These are phyloP conservation scores for Cicer chorassanicum DNA, from an alignment of 306 rosid species.

Conservation along the genomic window DNA sequence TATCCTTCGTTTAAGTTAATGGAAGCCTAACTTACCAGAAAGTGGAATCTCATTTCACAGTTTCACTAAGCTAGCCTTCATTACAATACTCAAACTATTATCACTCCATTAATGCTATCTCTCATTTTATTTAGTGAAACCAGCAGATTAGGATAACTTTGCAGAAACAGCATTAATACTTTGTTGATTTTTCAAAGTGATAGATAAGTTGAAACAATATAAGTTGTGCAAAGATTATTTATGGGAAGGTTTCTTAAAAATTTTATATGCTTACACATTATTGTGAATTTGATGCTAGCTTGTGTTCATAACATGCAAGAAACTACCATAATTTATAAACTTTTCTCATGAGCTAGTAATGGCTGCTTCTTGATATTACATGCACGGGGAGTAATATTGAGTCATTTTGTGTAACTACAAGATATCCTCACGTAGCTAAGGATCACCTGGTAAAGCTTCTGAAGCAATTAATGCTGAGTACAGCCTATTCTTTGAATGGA, in stretches of 20 bases:
- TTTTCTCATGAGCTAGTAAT: constrained; percentile 17
- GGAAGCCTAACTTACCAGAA: background rate
- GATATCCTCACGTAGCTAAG: constrained; percentile 83
- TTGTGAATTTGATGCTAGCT: constrained; percentile 6
- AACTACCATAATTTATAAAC: too few species aligned
- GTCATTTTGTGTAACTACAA: constrained; percentile 49
- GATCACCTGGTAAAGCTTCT: constrained; percentile 89
- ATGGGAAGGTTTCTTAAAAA: constrained; percentile 25
- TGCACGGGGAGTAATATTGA: constrained; percentile 34
- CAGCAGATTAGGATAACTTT: background rate
- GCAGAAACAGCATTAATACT: constrained; percentile 15
- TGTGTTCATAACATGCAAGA: constrained; percentile 24
- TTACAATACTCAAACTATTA: constrained; percentile 1
- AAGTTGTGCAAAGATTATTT: constrained; percentile 17
- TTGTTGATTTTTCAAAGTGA: constrained; percentile 23
- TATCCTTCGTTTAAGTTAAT: constrained; percentile 8
- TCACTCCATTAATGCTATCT: constrained; percentile 6
- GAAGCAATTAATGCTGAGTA: constrained; percentile 67
- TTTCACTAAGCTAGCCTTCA: constrained; percentile 20
- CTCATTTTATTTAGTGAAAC: constrained; percentile 10
- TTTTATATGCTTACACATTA: constrained; percentile 22
- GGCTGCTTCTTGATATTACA: constrained; percentile 20
- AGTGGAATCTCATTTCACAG: background rate
- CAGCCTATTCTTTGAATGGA: constrained; percentile 58
- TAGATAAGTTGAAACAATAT: constrained; percentile 5